A percentile compares a stretch with the other conserved stretches of the same genome.
Conservation (phyloP, 179 eudicot genomes). For the Silene coronaria region DNA sequence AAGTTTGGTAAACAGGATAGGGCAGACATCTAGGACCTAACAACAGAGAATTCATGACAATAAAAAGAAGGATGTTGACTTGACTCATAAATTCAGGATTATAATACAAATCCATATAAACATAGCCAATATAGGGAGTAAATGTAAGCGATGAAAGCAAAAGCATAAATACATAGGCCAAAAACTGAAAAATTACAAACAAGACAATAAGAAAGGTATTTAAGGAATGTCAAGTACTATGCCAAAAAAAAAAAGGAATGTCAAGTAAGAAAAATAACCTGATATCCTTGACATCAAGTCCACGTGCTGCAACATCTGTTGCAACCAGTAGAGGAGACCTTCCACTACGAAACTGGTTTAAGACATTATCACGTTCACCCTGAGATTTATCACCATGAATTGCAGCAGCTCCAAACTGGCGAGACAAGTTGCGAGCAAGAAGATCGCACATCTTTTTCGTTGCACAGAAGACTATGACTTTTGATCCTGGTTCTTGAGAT, state of each 20-base stretch:
- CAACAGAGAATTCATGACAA: not conserved
- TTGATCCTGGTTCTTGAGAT: slow-evolving; percentile 94
- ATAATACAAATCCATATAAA: too few species aligned
- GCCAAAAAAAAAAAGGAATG: too few species aligned
- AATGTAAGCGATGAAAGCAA: not conserved
- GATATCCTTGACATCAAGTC: slow-evolving; percentile 79
- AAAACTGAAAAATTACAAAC: not conserved
- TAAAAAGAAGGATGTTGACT: too few species aligned
- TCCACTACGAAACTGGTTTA: slow-evolving; percentile 69
- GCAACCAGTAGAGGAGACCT: slow-evolving; percentile 84
- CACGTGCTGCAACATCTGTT: slow-evolving; percentile 96
- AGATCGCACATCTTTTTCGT: slow-evolving; percentile 95
- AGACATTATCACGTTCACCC: slow-evolving; percentile 68
- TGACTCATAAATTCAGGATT: too few species aligned
- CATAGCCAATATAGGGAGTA: not conserved
- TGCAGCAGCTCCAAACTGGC: slow-evolving; percentile 79
- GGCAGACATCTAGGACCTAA: too few species aligned
- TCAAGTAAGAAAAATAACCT: slow-evolving; percentile 38
- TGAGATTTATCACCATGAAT: slow-evolving; percentile 93
- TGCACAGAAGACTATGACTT: slow-evolving; percentile 81
- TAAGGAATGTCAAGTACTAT: not conserved
- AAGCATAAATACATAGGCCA: not conserved
- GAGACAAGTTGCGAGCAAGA: slow-evolving; percentile 65
- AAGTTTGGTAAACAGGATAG: too few species aligned
- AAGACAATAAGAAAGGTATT: not conserved